Percentiles rank a stretch among this genome's conserved stretches.
phyloP scores from a whole-genome alignment of 2,329 filamentous ascomycete species.

The Sporothrix variecibatus region DNA sequence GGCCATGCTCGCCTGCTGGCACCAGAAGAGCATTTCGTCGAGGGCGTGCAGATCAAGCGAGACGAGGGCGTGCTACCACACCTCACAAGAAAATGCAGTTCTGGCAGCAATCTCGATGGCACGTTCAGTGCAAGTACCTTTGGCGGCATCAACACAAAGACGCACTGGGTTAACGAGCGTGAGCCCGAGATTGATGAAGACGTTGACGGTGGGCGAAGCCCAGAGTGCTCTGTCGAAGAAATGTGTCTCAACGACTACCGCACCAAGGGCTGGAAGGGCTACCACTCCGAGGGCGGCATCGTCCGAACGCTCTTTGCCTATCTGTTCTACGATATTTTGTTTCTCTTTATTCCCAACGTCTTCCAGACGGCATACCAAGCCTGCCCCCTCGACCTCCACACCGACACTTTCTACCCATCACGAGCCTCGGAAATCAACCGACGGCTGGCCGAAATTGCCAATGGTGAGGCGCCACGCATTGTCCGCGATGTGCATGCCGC shows the following conservation, averaged over 20 bases:
- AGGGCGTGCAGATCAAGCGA: slow-evolving; percentile 76
- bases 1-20: slow-evolving; percentile 77
- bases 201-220: slow-evolving; percentile 22
- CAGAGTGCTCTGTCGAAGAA: slow-evolving; percentile 81
- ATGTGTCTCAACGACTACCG: slow-evolving; percentile 93
- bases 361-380: slow-evolving; percentile 97
- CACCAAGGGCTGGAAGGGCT: slow-evolving; percentile 85
- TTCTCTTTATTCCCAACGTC: slow-evolving; percentile 91
- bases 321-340: slow-evolving; percentile 90
- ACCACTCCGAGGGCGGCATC: slow-evolving; percentile 89
- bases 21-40: slow-evolving; percentile 71
- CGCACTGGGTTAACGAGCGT: slow-evolving; percentile 79
- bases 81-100: slow-evolving; percentile 34
- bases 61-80: slow-evolving; percentile 37
- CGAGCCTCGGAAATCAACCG: slow-evolving; percentile 89
- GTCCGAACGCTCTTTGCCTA: slow-evolving; percentile 88
- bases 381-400: slow-evolving; percentile 88
- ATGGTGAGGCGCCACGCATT: slow-evolving; percentile 71
- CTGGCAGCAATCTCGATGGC: background rate
- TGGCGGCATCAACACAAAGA: slow-evolving; percentile 58
- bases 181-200: background rate
- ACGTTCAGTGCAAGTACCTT: background rate
- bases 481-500: slow-evolving; percentile 67
- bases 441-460: slow-evolving; percentile 81
- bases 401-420: slow-evolving; percentile 85